Evolutionary conservation across 2,329 filamentous ascomycete genomes (phyloP), one percentile per base, ranked within the genome.

Genomic region (Sclerotinia spermophila): DNA sequence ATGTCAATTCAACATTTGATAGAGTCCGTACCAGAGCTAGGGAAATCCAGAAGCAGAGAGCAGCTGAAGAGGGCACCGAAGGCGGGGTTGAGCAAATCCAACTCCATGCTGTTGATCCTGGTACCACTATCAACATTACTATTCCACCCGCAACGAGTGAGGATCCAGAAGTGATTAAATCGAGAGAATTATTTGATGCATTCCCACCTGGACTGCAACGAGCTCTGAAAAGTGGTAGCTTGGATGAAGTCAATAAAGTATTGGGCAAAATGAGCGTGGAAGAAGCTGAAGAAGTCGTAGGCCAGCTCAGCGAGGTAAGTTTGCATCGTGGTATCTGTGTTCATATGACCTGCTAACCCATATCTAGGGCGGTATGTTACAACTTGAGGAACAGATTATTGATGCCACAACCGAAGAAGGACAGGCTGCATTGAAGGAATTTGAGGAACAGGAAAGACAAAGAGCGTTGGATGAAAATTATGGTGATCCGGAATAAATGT

Each of bases 31-130:
- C 85, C 38, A 89, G 96, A 72, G 84, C 84, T 24, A 83, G 82
- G 73, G 84, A 86, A 68, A 82, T 80, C 40, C 73, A 79, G 4
- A 83, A 80, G 55, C 81, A 83, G 71, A 77, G 80, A 51, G 84
- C 84, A 55, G 87, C 87, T 73, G 85, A 91, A 75, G 82, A 85
- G 59, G 84, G 83, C 8, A 84, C 84, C 30, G 83, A 83, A 11
- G 87, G 85, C 35, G 93, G 91, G 30, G 91, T 97, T 15, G 96
- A 99, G 83, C 95, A 97, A 81, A 99, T 99, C 76, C 96, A 99
- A 82, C 86, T 99, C 61, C 96, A 99, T 79, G 95, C 96, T 21
- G 94, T 99, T 17, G 94, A 97, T 80, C 95, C 95, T 0, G 92
- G 91, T 62, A 97, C 95, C 4, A 90, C 92, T 72, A 97, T 99